phyloP scores from a whole-genome alignment of 148 eudicot genomes.

The Cornus controversa region DNA sequence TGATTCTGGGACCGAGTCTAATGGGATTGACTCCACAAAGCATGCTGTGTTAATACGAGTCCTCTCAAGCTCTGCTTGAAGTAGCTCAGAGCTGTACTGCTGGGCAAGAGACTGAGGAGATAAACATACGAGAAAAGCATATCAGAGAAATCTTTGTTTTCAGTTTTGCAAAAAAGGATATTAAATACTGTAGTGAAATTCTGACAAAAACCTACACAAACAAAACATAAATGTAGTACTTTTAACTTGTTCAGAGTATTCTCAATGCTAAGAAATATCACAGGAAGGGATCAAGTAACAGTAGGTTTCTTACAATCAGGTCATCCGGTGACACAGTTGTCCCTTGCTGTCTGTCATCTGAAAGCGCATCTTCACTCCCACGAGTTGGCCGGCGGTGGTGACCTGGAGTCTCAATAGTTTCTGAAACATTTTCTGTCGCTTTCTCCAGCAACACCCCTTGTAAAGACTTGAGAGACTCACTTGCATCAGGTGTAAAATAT shows the following conservation, averaged over 20 bases:
- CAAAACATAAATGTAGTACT: too few relatives aligned
- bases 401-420: constrained; percentile 75
- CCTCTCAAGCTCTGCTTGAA: constrained; percentile 85
- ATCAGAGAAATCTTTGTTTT: not conserved
- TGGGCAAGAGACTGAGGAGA: constrained; percentile 76
- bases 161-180: too few relatives aligned
- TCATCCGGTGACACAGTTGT: constrained; percentile 86
- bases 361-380: constrained; percentile 70
- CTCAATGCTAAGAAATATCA: not conserved
- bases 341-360: constrained; percentile 80
- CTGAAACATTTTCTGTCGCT: constrained; percentile 77
- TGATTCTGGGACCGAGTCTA: constrained; percentile 66
- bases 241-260: not conserved
- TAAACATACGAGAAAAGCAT: not conserved
- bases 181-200: too few relatives aligned
- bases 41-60: constrained; percentile 89
- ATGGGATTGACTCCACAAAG: constrained; percentile 65
- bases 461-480: constrained; percentile 75
- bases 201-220: too few relatives aligned
- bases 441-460: constrained; percentile 83
- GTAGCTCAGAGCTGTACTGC: constrained; percentile 82
- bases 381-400: constrained; percentile 79
- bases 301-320: constrained; percentile 68
- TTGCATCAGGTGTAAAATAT: constrained; percentile 76
- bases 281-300: not conserved